phyloP scores from a whole-genome alignment of 2,329 filamentous ascomycete genomes.

The Monilinia laxa region DNA sequence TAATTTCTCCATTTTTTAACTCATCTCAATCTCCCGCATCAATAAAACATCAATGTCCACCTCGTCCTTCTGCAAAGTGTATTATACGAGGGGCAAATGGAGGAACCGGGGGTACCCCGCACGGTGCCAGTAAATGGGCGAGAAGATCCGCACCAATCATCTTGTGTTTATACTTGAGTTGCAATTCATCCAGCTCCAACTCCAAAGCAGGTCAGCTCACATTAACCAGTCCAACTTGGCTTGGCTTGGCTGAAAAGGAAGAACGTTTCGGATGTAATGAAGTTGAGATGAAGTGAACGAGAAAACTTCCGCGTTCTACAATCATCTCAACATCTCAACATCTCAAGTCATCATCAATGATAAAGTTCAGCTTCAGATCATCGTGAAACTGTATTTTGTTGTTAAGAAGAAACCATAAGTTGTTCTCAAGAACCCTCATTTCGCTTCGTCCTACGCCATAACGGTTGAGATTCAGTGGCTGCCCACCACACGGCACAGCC shows the following conservation, averaged over 20 bases:
- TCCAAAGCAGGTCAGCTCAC: too few species aligned
- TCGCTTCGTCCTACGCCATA: neutral
- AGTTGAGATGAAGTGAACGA: neutral
- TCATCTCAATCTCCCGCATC: neutral
- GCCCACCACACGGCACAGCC: neutral
- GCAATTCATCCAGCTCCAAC: too few species aligned
- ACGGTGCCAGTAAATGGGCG: neutral
- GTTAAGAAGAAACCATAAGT: neutral
- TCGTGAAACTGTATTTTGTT: neutral
- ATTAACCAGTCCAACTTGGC: too few species aligned
- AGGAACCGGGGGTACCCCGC: slow-evolving; percentile 9
- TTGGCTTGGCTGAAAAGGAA: neutral
- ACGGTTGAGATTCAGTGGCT: neutral
- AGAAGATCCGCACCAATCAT: slow-evolving; percentile 20
- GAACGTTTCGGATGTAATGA: neutral
- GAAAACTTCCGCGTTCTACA: neutral
- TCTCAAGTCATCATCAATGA: neutral
- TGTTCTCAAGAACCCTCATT: too few species aligned
- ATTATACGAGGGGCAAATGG: slow-evolving; percentile 1
- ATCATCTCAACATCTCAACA: neutral
- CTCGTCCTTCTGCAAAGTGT: too few species aligned
- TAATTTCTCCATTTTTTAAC: neutral
- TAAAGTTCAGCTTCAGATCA: neutral
- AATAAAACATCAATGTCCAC: neutral
- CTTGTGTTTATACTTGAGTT: too few species aligned